These are phyloP conservation scores for Mytilinidion resinicola DNA, from an alignment of 495 filamentous ascomycete species.

Conservation along the genomic window DNA sequence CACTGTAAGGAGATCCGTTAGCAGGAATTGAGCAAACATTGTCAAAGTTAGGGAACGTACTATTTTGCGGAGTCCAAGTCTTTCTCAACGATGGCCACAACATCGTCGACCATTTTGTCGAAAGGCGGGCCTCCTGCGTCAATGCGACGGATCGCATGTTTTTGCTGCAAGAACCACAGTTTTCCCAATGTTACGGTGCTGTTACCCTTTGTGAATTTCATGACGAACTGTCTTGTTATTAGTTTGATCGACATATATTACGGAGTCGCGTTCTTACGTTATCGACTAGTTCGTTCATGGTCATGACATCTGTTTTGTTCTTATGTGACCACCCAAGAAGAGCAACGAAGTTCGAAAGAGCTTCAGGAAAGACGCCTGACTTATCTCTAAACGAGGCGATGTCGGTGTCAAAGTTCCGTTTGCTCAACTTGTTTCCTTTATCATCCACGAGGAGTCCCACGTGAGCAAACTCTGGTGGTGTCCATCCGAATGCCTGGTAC, in stretches of 20 bases:
- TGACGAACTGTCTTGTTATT: constrained; percentile 52
- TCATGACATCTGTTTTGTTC: constrained; percentile 52
- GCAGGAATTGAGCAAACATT: constrained; percentile 1
- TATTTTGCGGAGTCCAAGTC: constrained; percentile 32
- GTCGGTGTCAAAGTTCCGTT: constrained; percentile 68
- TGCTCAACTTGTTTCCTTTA: constrained; percentile 78
- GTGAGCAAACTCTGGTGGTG: constrained; percentile 77
- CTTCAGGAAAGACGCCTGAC: constrained; percentile 61
- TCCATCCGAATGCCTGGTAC: constrained; percentile 86
- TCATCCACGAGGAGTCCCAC: constrained; percentile 77
- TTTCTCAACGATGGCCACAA: constrained; percentile 34
- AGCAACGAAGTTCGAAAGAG: constrained; percentile 76
- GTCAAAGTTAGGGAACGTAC: constrained; percentile 27
- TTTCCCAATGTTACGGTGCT: constrained; percentile 78
- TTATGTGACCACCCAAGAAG: constrained; percentile 81
- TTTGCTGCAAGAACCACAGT: constrained; percentile 70
- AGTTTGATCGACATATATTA: constrained; percentile 18
- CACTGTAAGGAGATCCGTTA: background rate
- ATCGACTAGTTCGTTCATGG: constrained; percentile 59
- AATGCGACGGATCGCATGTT: constrained; percentile 46
- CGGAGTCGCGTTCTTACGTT: constrained; percentile 41
- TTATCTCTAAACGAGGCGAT: constrained; percentile 58
- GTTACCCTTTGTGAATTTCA: constrained; percentile 85
- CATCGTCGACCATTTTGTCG: constrained; percentile 44
- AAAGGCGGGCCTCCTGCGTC: constrained; percentile 32